Conservation (phyloP, 345 rosid genomes). For the Reutealis trisperma region DNA sequence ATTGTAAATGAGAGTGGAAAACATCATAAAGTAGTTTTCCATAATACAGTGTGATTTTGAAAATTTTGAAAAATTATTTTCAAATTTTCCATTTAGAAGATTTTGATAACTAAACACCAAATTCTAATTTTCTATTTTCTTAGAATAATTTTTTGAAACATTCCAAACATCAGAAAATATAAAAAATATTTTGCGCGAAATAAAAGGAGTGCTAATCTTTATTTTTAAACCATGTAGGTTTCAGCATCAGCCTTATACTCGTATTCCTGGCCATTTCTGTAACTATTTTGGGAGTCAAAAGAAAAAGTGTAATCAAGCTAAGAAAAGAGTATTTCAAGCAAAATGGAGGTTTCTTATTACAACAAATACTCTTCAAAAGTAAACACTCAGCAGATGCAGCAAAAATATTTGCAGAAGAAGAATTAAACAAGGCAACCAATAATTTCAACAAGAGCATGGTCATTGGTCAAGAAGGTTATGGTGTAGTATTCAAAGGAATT, state of each 20-base stretch:
- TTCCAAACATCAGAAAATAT: too few relatives aligned
- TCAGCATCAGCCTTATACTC: constrained; percentile 8
- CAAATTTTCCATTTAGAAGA: too few relatives aligned
- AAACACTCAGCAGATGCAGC: background rate
- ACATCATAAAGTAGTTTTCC: too few relatives aligned
- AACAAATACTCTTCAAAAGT: constrained; percentile 3
- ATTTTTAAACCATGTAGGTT: constrained; percentile 21
- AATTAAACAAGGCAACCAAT: constrained; percentile 27
- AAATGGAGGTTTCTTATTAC: constrained; percentile 37
- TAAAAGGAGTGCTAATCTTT: too few relatives aligned
- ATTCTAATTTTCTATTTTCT: too few relatives aligned
- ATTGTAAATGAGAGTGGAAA: too few relatives aligned
- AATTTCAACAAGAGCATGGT: constrained; percentile 19
- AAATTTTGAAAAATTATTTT: too few relatives aligned
- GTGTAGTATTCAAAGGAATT: constrained; percentile 29
- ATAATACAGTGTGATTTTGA: too few relatives aligned
- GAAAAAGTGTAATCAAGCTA: constrained; percentile 13
- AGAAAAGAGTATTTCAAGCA: constrained; percentile 24
- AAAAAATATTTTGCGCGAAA: too few relatives aligned
- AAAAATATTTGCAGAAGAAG: constrained; percentile 19
- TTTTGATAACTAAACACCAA: too few relatives aligned
- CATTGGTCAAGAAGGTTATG: constrained; percentile 30
- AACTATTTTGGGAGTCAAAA: constrained; percentile 13
- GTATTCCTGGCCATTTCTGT: constrained; percentile 1
- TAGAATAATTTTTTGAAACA: too few relatives aligned